Base-by-base conservation (phyloP, 1,284 basidiomycete genomes). In the Mycena sp. region DNA sequence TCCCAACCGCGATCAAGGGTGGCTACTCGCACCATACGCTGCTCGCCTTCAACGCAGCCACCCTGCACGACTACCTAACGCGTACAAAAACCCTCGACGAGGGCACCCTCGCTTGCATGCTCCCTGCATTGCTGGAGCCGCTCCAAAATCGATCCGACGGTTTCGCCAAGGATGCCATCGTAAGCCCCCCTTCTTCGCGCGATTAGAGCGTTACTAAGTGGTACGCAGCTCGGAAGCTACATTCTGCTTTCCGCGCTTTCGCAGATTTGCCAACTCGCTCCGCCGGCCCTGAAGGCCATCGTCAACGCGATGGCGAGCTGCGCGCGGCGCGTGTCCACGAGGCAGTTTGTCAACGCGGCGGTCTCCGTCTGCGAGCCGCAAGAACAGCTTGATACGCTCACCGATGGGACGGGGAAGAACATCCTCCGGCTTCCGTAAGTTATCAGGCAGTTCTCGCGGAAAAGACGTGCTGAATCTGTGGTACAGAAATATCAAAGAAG, bases 41-140 rank as follows among this genome's bases (percentile, higher is more conserved):
- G 14, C 78, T 96, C 45, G 89, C 89, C 0, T 99, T 99, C 78
- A 95, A 95, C 79, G 86, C 90, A 4, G 89, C 93, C 3, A 87
- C 87, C 0, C 79, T 96, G 46, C 86, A 97, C 26, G 94, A 95
- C 53, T 94, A 93, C 69, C 81, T 98, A 46, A 85, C 87, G 32
- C 80, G 84, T 28, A 78, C 71, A 57, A 81, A 86, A 62, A 68
- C 70, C 6, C 68, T 92, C n/a, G 84, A 89, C 65, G 89, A 92
- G 73, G 87, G 85, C 10, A 81, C 83, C 0, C 76, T 89, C 19
- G 88, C 87, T 0, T 85, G 85, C 69, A 63, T 92, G 7, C 74
- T 93, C 0, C 85, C 90, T 14, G 85, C 89, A 0, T 74, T 89
- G 11, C 72, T 91, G 14, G 83, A 84, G 30, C 87, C 88, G 1